Evolutionary conservation across 202 grass and related monocot genomes (phyloP).

Genomic region (Carex sylvatica): DNA sequence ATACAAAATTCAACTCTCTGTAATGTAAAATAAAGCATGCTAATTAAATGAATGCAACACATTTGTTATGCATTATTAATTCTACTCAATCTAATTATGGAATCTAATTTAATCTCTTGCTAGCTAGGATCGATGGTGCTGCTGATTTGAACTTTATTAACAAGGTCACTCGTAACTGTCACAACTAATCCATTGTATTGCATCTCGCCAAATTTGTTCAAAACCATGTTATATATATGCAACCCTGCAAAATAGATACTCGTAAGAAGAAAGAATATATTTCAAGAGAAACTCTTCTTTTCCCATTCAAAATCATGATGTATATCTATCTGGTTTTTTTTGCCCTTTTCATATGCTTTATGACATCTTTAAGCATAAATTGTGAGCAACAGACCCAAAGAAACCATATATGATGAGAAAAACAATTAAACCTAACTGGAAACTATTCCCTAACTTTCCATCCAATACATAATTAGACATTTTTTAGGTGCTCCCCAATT

Average conservation of each 20-base stretch:
- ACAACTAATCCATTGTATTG: conserved; percentile 45
- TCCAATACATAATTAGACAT: neutral
- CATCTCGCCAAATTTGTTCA: conserved; percentile 48
- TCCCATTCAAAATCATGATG: neutral
- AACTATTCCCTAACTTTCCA: neutral
- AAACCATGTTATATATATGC: conserved; percentile 58
- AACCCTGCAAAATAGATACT: conserved; percentile 34
- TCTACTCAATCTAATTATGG: too few relatives aligned
- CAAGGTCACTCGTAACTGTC: too few relatives aligned
- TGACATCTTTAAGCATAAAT: neutral
- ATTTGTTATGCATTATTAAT: too few relatives aligned
- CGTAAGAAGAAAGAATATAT: neutral
- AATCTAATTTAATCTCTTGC: too few relatives aligned
- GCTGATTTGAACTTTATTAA: too few relatives aligned
- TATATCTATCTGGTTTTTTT: neutral
- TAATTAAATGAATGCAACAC: too few relatives aligned
- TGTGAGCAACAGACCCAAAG: too few relatives aligned
- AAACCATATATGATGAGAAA: neutral
- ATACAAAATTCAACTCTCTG: too few relatives aligned
- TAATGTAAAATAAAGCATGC: too few relatives aligned
- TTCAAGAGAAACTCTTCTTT: neutral
- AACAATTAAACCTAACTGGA: neutral
- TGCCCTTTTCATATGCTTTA: neutral
- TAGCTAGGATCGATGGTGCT: too few relatives aligned
- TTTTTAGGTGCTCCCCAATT: neutral